A percentile compares a stretch with the other conserved stretches of the same genome.
Evolutionary conservation across 176 grass and related monocot species (phyloP).

Genomic region (Cymbopogon citratus): DNA sequence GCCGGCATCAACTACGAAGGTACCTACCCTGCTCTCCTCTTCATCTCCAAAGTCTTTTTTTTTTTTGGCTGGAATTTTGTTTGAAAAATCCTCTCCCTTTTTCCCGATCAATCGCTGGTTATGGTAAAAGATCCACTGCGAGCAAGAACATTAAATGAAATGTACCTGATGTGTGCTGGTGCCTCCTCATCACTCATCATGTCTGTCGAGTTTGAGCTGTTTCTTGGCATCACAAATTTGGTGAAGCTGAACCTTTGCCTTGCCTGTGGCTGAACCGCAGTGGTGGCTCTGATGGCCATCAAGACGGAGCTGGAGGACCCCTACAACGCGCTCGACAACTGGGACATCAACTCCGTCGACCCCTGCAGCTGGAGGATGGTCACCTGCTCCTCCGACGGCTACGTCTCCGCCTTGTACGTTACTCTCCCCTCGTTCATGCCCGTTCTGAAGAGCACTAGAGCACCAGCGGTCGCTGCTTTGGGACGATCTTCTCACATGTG

Average conservation of each 20-base stretch:
- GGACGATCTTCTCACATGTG: not conserved
- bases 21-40: not conserved
- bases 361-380: conserved; percentile 99
- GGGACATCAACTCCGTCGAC: conserved; percentile 97
- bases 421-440: not conserved
- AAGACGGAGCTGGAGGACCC: conserved; percentile 75
- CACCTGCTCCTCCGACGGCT: conserved; percentile 82
- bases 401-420: conserved; percentile 80
- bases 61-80: not conserved
- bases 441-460: not conserved
- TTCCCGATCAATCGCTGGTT: not conserved
- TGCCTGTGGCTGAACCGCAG: conserved; percentile 35
- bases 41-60: not conserved
- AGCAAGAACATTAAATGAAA: conserved; percentile 5
- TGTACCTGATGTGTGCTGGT: not conserved
- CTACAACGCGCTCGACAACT: conserved; percentile 85
- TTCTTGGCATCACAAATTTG: conserved; percentile 14
- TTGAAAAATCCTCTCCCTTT: not conserved
- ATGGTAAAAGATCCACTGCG: not conserved
- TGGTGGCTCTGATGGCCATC: conserved; percentile 89
- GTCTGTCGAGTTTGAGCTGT: not conserved
- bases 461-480: not conserved
- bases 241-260: conserved; percentile 7
- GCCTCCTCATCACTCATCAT: not conserved
- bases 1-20: conserved; percentile 73